phyloP scores from a whole-genome alignment of 257 asterid genomes.

The Nicotiana noctiflora region DNA sequence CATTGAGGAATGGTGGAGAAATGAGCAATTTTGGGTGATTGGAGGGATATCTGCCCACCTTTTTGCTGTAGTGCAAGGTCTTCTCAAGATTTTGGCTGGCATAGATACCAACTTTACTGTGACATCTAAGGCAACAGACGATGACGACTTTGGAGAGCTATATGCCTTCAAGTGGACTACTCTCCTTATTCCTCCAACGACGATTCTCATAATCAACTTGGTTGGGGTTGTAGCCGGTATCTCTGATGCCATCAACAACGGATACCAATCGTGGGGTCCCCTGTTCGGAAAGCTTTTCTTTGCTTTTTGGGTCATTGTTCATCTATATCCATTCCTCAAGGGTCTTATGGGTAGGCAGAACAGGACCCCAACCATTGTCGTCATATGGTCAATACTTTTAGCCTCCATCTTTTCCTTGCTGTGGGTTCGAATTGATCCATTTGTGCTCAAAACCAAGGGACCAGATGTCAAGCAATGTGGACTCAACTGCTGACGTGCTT shows the following conservation, averaged over 20 bases:
- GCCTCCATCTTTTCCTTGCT: conserved; percentile 90
- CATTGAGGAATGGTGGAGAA: conserved; percentile 99
- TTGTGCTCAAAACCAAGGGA: conserved; percentile 67
- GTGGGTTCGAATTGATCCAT: conserved; percentile 86
- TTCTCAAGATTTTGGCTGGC: conserved; percentile 73
- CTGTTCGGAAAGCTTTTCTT: conserved; percentile 88
- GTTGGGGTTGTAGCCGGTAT: conserved; percentile 92
- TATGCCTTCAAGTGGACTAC: conserved; percentile 94
- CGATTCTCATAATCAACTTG: conserved; percentile 67
- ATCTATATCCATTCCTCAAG: conserved; percentile 87
- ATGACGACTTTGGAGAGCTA: conserved; percentile 78
- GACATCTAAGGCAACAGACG: conserved; percentile 72
- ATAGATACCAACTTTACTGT: conserved; percentile 89
- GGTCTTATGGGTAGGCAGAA: conserved; percentile 91
- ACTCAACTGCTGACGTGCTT: conserved; percentile 57
- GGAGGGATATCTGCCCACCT: conserved; percentile 92
- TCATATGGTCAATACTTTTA: conserved; percentile 76
- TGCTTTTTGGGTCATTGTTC: conserved; percentile 89
- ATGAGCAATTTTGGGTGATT: conserved; percentile 96
- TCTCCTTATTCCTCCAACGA: conserved; percentile 86
- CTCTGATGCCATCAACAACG: conserved; percentile 83
- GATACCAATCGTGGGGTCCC: conserved; percentile 89
- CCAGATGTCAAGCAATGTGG: conserved; percentile 78
- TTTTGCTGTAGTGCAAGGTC: conserved; percentile 80
- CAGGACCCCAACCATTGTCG: conserved; percentile 83